These are phyloP conservation scores for Clarireedia sp. DNA, from an alignment of 2,329 filamentous ascomycete species.

Conservation along the genomic window DNA sequence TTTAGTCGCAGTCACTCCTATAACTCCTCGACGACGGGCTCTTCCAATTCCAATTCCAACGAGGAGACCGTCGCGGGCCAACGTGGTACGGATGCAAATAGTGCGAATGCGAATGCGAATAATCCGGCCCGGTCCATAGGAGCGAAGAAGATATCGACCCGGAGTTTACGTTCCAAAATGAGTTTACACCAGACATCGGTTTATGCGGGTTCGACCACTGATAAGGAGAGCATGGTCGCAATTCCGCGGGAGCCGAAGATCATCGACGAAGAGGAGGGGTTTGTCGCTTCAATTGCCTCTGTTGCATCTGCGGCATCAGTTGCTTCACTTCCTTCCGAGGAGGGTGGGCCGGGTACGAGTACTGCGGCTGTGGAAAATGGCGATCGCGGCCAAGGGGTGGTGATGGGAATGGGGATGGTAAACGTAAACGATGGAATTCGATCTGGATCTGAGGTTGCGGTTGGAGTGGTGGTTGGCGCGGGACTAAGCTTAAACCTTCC, in stretches of 20 bases:
- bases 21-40: neutral
- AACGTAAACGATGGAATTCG: neutral
- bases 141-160: neutral
- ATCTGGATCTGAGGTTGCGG: neutral
- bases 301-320: neutral
- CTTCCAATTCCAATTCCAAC: neutral
- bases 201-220: slow-evolving; percentile 3
- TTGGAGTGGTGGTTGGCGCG: neutral
- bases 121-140: neutral
- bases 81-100: neutral
- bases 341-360: no score
- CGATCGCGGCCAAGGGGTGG: no score
- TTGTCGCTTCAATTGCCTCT: neutral
- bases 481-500: slow-evolving; percentile 9
- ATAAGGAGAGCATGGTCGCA: neutral
- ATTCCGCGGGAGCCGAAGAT: neutral
- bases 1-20: slow-evolving; percentile 9
- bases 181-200: neutral
- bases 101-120: neutral
- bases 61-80: neutral
- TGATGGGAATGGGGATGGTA: neutral
- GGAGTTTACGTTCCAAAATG: neutral
- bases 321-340: neutral
- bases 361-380: neutral
- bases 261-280: neutral